Percentiles rank a stretch among this genome's conserved stretches.
phyloP scores from a whole-genome alignment of 495 filamentous ascomycete genomes.

The Ramalina intermedia region DNA sequence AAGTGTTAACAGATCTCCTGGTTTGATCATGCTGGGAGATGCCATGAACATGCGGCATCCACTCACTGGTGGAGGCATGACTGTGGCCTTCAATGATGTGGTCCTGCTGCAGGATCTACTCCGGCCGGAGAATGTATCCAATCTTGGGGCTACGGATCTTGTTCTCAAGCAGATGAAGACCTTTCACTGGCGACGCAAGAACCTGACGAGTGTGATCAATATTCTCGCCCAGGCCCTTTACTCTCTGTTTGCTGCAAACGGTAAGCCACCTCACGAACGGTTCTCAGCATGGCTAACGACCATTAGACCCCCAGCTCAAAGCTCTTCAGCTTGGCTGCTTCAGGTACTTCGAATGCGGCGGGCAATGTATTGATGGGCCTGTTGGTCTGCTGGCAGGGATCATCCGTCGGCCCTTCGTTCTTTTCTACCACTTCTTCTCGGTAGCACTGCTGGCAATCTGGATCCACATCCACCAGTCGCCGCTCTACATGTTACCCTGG shows the following conservation, averaged over 20 bases:
- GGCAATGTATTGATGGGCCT: slow-evolving; percentile 55
- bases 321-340: slow-evolving; percentile 87
- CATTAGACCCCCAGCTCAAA: slow-evolving; percentile 50
- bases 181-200: slow-evolving; percentile 84
- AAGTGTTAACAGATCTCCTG: slow-evolving; percentile 50
- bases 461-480: slow-evolving; percentile 45
- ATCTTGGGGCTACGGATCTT: slow-evolving; percentile 46
- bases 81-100: slow-evolving; percentile 81
- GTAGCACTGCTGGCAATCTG: slow-evolving; percentile 85
- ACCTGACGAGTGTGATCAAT: slow-evolving; percentile 75
- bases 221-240: slow-evolving; percentile 91
- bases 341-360: slow-evolving; percentile 73
- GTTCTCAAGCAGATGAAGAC: slow-evolving; percentile 53
- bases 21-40: slow-evolving; percentile 74
- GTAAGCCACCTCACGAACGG: slow-evolving; percentile 21
- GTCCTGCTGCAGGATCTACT: slow-evolving; percentile 60
- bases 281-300: not conserved
- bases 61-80: slow-evolving; percentile 90
- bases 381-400: slow-evolving; percentile 74
- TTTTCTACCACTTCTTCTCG: slow-evolving; percentile 87
- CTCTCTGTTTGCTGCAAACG: slow-evolving; percentile 72
- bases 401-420: slow-evolving; percentile 58
- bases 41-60: slow-evolving; percentile 97
- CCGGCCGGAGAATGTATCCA: slow-evolving; percentile 47
- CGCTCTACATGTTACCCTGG: slow-evolving; percentile 44